phyloP scores from a whole-genome alignment of 192 early-diverging fungal species.

The Dispira simplex region DNA sequence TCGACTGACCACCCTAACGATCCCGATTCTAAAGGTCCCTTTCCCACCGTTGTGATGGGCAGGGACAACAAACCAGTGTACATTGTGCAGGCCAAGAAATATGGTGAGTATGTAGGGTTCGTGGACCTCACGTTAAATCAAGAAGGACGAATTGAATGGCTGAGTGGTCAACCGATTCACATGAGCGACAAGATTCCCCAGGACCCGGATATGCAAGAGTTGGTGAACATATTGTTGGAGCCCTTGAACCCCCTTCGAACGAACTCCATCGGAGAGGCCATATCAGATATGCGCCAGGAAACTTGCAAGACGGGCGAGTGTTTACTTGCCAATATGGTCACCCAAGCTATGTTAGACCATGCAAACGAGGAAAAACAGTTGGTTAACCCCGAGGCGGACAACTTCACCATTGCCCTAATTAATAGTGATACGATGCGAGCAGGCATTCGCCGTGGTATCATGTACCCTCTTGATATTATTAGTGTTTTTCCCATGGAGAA shows the following conservation, averaged over 20 bases:
- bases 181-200: slow-evolving; percentile 32
- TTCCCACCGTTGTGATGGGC: slow-evolving; percentile 47
- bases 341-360: slow-evolving; percentile 41
- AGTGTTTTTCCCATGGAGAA: slow-evolving; percentile 51
- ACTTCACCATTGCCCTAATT: slow-evolving; percentile 28
- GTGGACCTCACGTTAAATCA: slow-evolving; percentile 42
- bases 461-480: slow-evolving; percentile 38
- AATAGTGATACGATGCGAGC: slow-evolving; percentile 52
- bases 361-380: slow-evolving; percentile 12
- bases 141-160: slow-evolving; percentile 32
- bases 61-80: slow-evolving; percentile 44
- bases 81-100: slow-evolving; percentile 50
- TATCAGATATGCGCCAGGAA: slow-evolving; percentile 20
- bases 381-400: background rate
- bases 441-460: slow-evolving; percentile 25
- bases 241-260: slow-evolving; percentile 33
- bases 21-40: slow-evolving; percentile 33
- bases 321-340: slow-evolving; percentile 42
- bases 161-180: slow-evolving; percentile 39
- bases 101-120: slow-evolving; percentile 44
- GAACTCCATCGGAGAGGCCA: slow-evolving; percentile 12
- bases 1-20: slow-evolving; percentile 26
- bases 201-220: slow-evolving; percentile 22
- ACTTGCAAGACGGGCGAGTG: slow-evolving; percentile 32
- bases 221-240: slow-evolving; percentile 24